These are phyloP conservation scores for Plasmodium blacklocki DNA, from an alignment of 169 alveolate species.

Conservation along the genomic window DNA sequence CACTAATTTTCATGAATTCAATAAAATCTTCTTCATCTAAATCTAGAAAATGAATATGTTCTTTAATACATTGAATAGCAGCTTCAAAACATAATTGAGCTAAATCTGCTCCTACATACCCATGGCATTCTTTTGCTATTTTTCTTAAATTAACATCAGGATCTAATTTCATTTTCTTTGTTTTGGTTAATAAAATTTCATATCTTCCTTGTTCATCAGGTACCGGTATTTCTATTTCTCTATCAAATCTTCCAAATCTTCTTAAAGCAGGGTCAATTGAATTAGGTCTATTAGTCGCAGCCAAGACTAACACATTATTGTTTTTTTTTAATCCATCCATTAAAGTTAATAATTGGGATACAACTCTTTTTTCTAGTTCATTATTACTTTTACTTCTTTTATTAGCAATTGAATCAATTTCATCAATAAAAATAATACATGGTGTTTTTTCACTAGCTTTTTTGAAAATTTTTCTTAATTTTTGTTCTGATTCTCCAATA, in stretches of 20 bases:
- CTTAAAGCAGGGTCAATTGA: slow-evolving; percentile 93
- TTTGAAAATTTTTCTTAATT: slow-evolving; percentile 88
- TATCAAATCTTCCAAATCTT: slow-evolving; percentile 90
- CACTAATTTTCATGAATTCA: slow-evolving; percentile 51
- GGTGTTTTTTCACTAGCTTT: slow-evolving; percentile 85
- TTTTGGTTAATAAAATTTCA: slow-evolving; percentile 90
- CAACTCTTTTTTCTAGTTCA: slow-evolving; percentile 87
- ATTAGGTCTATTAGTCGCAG: slow-evolving; percentile 94
- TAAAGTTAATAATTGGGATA: slow-evolving; percentile 89
- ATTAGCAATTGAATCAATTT: slow-evolving; percentile 93
- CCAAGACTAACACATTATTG: slow-evolving; percentile 90
- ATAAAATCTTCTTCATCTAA: slow-evolving; percentile 69
- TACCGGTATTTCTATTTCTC: slow-evolving; percentile 90
- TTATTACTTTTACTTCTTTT: slow-evolving; percentile 87
- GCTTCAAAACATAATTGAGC: slow-evolving; percentile 93
- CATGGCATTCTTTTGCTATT: slow-evolving; percentile 94
- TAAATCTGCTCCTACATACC: slow-evolving; percentile 94
- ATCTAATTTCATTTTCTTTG: slow-evolving; percentile 89
- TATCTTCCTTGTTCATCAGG: slow-evolving; percentile 92
- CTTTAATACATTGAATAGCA: slow-evolving; percentile 87
- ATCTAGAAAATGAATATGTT: slow-evolving; percentile 69
- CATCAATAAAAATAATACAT: slow-evolving; percentile 92
- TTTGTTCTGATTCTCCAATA: slow-evolving; percentile 92
- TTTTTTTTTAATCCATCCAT: slow-evolving; percentile 88
- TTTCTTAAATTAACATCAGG: slow-evolving; percentile 88